phyloP scores from a whole-genome alignment of 2,329 filamentous ascomycete genomes.

The Penicillium griseofulvum region DNA sequence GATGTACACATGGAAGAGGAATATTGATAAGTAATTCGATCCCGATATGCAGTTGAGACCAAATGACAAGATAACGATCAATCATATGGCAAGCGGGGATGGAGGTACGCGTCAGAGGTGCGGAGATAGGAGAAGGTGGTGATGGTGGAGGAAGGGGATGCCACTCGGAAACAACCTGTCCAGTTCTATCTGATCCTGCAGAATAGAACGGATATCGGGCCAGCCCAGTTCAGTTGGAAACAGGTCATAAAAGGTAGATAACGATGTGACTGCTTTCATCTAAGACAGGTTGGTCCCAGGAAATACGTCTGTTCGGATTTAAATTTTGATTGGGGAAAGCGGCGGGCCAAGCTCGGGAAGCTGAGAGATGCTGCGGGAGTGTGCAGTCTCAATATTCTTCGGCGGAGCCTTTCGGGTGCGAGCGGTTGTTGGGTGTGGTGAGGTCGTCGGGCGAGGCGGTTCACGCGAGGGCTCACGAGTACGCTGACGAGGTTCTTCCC shows the following conservation, averaged over 20 bases:
- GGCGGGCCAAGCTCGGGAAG: constrained; percentile 49
- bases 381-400: constrained; percentile 34
- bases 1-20: constrained; percentile 15
- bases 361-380: constrained; percentile 41
- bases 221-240: constrained; percentile 13
- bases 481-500: constrained; percentile 25
- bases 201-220: constrained; percentile 13
- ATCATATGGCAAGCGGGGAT: neutral
- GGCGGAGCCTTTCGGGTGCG: constrained; percentile 32
- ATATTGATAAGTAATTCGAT: constrained; percentile 19
- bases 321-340: constrained; percentile 49
- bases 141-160: neutral
- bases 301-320: constrained; percentile 34
- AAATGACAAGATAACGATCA: constrained; percentile 1
- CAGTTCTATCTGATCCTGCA: constrained; percentile 2
- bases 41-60: constrained; percentile 23
- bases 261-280: neutral
- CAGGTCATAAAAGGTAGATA: neutral
- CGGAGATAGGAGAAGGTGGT: neutral
- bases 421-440: constrained; percentile 29
- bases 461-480: neutral
- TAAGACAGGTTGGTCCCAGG: neutral
- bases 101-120: neutral
- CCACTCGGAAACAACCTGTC: neutral
- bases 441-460: constrained; percentile 28